Evolutionary conservation across 352 stramenopile genomes (phyloP), one percentile per base, ranked within the genome.

Genomic region (Phytophthora cryptogea): DNA sequence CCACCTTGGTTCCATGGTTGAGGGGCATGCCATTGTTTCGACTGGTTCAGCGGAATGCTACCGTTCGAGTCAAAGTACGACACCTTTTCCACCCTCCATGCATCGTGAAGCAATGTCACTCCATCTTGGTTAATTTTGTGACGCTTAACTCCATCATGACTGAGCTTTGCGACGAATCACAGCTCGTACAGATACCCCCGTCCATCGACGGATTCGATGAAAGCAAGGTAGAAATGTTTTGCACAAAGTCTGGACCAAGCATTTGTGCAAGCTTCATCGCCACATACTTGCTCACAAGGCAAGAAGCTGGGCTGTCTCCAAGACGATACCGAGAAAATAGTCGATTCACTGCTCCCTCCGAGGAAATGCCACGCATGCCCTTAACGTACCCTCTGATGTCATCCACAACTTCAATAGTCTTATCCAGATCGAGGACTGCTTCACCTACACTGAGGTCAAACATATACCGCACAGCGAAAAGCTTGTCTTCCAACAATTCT

Each of bases 311-410:
- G n/a, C 23, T 39, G n/a, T 4, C 33, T 46, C 13, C 23, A 32
- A 26, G 16, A 43, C 31, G 32, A 28, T 61, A 54, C 35, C 54
- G 54, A n/a, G 43, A 61, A 45, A 61, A 61, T 6, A 61, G 14
- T n/a, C n/a, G 54, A 31, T 54, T 48, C 32, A 61, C n/a, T 32
- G 20, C 54, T 20, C 26, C 36, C 5, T 2, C 9, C 17, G 43
- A 33, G 7, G 20, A 23, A 41, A 41, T 30, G 3, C 42, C 31
- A 28, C 11, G 16, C 5, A 35, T 49, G 5, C 26, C 6, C 8
- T 47, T 26, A 17, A 54, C 6, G 32, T 40, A 61, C 13, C 13
- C 23, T 14, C 28, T 6, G 8, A 63, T 50, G 30, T 55, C 14
- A 26, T 13, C 31, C 26, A 17, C 26, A 5, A 9, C 17, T 32